Evolutionary conservation across 78 protist genomes (phyloP).

Genomic region (Dictyostelium intermedium): DNA sequence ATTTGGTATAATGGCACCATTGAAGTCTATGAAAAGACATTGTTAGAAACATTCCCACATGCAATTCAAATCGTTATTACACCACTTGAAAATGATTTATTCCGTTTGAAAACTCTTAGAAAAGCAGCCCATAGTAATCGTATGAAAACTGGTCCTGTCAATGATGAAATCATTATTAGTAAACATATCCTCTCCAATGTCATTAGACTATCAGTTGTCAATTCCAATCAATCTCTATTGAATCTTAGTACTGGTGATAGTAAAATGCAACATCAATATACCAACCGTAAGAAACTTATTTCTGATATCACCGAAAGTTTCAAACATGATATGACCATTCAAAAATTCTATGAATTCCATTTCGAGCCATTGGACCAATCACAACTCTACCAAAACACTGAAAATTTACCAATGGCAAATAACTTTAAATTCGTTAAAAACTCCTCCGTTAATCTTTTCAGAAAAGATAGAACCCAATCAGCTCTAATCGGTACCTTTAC

Average conservation of each 20-base stretch:
- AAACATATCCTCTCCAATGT: conserved; percentile 27
- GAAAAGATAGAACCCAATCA: background rate
- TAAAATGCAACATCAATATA: conserved; percentile 7
- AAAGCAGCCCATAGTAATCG: background rate
- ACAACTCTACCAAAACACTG: conserved; percentile 3
- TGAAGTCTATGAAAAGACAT: conserved; percentile 40
- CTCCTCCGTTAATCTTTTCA: background rate
- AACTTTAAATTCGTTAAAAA: conserved; percentile 23
- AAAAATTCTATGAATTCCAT: conserved; percentile 8
- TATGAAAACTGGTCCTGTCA: conserved; percentile 37
- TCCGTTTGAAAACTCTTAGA: conserved; percentile 13
- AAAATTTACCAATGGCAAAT: background rate
- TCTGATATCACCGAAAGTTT: conserved; percentile 47
- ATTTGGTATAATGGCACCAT: conserved; percentile 54
- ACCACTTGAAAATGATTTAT: conserved; percentile 4
- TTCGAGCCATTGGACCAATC: conserved; percentile 34
- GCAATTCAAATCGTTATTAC: conserved; percentile 54
- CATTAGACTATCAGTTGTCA: conserved; percentile 2
- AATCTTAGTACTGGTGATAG: background rate
- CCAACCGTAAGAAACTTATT: conserved; percentile 22
- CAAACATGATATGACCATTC: conserved; percentile 21
- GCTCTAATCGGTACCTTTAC: background rate
- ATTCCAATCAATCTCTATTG: conserved; percentile 9
- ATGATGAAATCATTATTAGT: conserved; percentile 36
- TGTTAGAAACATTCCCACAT: background rate